These are phyloP conservation scores for Fomitopsis betulina DNA, from an alignment of 1,284 basidiomycete genomes.

Conservation along the genomic window DNA sequence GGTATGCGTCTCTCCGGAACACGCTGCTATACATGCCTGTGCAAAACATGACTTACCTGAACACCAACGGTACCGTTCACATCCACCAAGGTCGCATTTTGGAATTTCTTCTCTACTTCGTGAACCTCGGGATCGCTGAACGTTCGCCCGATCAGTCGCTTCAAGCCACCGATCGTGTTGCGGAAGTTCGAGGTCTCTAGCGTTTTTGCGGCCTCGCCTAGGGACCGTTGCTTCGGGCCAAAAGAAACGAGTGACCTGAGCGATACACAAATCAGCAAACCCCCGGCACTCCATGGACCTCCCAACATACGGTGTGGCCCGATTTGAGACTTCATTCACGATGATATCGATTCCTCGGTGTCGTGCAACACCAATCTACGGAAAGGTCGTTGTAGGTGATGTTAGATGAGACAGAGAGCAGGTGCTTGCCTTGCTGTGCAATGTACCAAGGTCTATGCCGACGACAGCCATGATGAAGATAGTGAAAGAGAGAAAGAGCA, in stretches of 20 bases:
- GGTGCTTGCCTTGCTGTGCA: constrained; percentile 70
- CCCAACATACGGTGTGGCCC: constrained; percentile 78
- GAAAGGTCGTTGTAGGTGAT: neutral
- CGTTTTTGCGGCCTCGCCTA: constrained; percentile 93
- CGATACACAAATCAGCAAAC: neutral
- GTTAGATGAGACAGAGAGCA: neutral
- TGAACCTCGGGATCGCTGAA: constrained; percentile 74
- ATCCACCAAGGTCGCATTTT: constrained; percentile 83
- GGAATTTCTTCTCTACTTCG: constrained; percentile 83
- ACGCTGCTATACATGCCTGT: neutral
- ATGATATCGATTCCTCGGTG: constrained; percentile 95
- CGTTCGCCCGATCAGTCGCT: constrained; percentile 82
- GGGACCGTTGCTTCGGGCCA: constrained; percentile 80
- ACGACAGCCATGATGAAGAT: constrained; percentile 71
- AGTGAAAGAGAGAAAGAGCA: constrained; percentile 9
- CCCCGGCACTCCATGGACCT: neutral
- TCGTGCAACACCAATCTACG: constrained; percentile 87
- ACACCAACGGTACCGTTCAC: constrained; percentile 77
- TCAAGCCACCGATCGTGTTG: constrained; percentile 90
- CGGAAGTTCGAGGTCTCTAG: constrained; percentile 97
- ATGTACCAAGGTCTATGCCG: constrained; percentile 87
- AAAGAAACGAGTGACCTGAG: constrained; percentile 87
- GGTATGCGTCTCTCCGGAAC: neutral
- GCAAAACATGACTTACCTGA: constrained; percentile 50
- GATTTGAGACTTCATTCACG: constrained; percentile 93